phyloP scores from a whole-genome alignment of 257 asterid species.

The Solanum neorickii region DNA sequence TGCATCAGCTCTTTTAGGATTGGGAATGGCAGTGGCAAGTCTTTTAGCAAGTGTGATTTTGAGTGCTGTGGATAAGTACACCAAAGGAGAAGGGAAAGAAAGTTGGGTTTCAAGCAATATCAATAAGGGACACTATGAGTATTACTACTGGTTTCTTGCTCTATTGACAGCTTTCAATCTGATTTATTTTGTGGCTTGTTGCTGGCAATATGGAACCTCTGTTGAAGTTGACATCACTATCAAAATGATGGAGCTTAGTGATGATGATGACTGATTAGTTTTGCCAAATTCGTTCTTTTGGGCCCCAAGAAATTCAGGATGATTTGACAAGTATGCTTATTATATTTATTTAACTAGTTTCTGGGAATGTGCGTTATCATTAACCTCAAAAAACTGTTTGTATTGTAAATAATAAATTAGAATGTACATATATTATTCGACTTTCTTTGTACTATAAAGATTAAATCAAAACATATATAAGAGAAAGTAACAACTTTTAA shows the following conservation, averaged over 20 bases:
- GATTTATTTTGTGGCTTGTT: conserved; percentile 30
- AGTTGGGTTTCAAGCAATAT: conserved; percentile 52
- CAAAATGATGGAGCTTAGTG: conserved; percentile 1
- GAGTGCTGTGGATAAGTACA: conserved; percentile 22
- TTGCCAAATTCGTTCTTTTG: no score
- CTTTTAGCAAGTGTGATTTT: conserved; percentile 36
- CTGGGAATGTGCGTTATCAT: no score
- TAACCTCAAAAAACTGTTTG: no score
- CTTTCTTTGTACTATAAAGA: no score
- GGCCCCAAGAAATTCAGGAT: no score
- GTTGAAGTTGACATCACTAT: conserved; percentile 1
- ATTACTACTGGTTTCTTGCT: conserved; percentile 45
- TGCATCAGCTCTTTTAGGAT: conserved; percentile 37
- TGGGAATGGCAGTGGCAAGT: conserved; percentile 42
- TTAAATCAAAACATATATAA: no score
- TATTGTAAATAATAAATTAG: no score
- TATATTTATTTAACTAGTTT: no score
- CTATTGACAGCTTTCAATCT: conserved; percentile 22
- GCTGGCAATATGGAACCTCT: conserved; percentile 43
- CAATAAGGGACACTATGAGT: conserved; percentile 1
- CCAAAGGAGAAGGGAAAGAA: conserved; percentile 28
- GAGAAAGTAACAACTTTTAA: no score
- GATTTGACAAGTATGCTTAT: no score
- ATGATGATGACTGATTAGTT: not conserved
- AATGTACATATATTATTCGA: no score